phyloP scores from a whole-genome alignment of 192 early-diverging fungal genomes.

The Coemansia sp. region DNA sequence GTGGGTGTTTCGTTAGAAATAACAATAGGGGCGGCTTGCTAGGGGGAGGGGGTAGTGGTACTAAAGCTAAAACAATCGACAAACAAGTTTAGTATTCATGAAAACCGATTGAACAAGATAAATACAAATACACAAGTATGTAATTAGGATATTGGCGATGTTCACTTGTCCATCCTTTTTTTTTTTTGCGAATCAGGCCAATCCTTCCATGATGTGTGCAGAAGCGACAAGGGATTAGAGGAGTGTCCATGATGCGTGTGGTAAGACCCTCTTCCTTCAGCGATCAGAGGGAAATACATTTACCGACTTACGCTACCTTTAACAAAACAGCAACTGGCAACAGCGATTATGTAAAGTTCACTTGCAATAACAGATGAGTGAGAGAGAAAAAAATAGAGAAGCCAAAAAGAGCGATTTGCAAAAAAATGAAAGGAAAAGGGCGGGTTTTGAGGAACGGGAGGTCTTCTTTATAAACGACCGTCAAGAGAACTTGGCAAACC shows the following conservation, averaged over 20 bases:
- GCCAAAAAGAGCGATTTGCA: conserved; percentile 4
- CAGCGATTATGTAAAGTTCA: background rate
- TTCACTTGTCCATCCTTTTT: background rate
- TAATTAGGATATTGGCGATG: background rate
- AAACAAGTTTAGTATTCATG: background rate
- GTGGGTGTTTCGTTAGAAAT: too few relatives aligned
- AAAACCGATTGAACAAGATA: too few relatives aligned
- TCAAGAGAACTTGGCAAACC: background rate
- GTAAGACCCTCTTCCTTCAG: background rate
- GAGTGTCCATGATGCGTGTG: background rate
- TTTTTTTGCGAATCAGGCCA: background rate
- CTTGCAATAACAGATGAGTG: background rate
- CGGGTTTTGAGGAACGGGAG: background rate
- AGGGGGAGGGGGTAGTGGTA: background rate
- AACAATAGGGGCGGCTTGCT: background rate
- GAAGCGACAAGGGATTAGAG: background rate
- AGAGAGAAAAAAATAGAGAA: background rate
- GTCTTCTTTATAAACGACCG: background rate
- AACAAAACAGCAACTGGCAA: background rate
- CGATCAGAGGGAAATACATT: too few relatives aligned
- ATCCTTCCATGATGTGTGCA: background rate
- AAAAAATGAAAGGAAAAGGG: background rate
- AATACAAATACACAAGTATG: too few relatives aligned
- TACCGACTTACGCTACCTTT: background rate
- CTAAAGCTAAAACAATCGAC: background rate